Base-by-base conservation (phyloP, 306 rosid genomes). In the Cicer yamashitae region DNA sequence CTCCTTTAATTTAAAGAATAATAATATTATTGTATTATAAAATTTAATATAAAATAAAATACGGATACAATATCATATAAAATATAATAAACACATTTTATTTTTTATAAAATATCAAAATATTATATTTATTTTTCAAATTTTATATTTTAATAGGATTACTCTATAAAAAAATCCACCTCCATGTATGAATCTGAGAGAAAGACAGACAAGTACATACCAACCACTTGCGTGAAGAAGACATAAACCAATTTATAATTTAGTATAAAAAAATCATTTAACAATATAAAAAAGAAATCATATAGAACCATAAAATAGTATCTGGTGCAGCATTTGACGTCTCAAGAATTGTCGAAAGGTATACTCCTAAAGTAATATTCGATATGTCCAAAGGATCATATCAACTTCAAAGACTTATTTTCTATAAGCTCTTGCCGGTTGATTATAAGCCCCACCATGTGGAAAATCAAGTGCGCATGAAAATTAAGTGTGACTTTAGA, bases 221-320 rank as follows among this genome's bases (percentile, higher is more conserved):
- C 52, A 64, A 64, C 73, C 63, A 48, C 25, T 62, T 17, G 77
- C 43, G 44, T n/a, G 7, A 14, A 60, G 51, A 39, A 25, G 20
- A 20, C 47, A 64, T 17, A 6, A 17, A 63, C 25, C 38, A 74
- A 25, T 25, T 25, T 17, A 37, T 15, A 59, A 14, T 10, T 10
- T 46, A 46, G 51, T 46, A 11, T 46, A n/a, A 46, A 46, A 10
- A 46, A 46, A 10, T 46, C n/a, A 3, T 25, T 25, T 2, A 25
- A 25, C 2, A 10, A 46, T 46, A 46, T 46, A 46, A 11, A 4
- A 46, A 46, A 11, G 8, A 11, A 4, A 46, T 10, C 10, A 46
- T 46, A 9, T 46, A 46, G 50, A 46, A 46, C n/a, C 50, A 46
- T 11, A 46, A 46, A 46, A 14, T 10, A 46, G 13, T 46, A 46